phyloP scores from a whole-genome alignment of 345 rosid species.

The Durio zibethinus region DNA sequence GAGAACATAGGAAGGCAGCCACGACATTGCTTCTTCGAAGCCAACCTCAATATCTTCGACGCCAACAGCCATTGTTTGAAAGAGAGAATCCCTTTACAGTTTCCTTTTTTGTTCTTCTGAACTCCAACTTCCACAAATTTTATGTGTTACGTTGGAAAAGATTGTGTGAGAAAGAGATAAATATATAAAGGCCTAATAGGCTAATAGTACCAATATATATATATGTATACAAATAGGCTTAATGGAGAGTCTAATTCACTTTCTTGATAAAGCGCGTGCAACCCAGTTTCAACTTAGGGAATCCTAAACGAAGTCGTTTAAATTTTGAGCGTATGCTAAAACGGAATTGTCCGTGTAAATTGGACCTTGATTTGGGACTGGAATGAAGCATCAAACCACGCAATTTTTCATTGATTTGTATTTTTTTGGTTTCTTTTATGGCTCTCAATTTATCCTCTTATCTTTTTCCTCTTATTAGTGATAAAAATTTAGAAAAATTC shows the following conservation, averaged over 20 bases:
- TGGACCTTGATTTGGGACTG: slow-evolving; percentile 10
- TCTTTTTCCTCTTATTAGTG: background rate
- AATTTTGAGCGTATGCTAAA: too few species aligned
- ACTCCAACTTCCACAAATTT: slow-evolving; percentile 57
- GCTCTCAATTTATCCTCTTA: too few species aligned
- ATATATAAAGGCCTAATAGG: too few species aligned
- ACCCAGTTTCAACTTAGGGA: background rate
- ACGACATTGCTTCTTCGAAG: slow-evolving; percentile 45
- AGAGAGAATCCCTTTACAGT: background rate
- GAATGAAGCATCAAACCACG: slow-evolving; percentile 15
- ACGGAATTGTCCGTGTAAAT: background rate
- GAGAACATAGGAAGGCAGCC: slow-evolving; percentile 46
- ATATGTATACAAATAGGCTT: too few species aligned
- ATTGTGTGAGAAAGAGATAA: background rate
- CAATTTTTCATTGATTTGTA: background rate
- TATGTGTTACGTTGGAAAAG: slow-evolving; percentile 8
- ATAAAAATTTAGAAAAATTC: background rate
- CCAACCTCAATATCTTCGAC: slow-evolving; percentile 32
- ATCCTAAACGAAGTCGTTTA: background rate
- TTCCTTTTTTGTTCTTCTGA: slow-evolving; percentile 11
- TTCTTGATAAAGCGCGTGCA: background rate
- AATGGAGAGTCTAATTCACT: background rate
- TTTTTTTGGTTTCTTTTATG: background rate
- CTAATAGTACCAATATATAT: too few species aligned
- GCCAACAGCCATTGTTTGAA: slow-evolving; percentile 24